These are phyloP conservation scores for Nematodospora anomalae DNA, from an alignment of 1,139 yeast species.

Conservation along the genomic window DNA sequence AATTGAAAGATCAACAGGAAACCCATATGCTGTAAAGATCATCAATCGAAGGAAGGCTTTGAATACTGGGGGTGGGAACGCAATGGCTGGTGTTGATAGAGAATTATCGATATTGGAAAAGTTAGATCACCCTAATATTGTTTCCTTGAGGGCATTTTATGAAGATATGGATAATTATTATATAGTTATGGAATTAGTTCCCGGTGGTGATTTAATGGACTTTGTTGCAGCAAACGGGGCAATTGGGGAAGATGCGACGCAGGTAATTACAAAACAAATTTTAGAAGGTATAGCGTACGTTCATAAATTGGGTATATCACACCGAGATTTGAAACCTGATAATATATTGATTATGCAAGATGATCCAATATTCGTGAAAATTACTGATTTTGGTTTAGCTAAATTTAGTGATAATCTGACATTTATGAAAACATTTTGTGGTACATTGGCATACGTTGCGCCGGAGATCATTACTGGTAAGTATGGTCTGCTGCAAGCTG, in stretches of 20 bases:
- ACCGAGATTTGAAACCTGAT: slow-evolving; percentile 91
- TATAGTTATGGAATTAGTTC: slow-evolving; percentile 90
- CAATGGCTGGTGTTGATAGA: slow-evolving; percentile 68
- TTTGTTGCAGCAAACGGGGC: slow-evolving; percentile 91
- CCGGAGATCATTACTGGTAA: slow-evolving; percentile 89
- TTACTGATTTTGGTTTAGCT: slow-evolving; percentile 91
- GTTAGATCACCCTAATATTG: slow-evolving; percentile 82
- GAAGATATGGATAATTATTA: slow-evolving; percentile 82
- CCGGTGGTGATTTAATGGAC: slow-evolving; percentile 98
- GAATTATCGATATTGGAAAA: slow-evolving; percentile 79
- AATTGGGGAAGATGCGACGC: slow-evolving; percentile 86
- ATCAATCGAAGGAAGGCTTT: slow-evolving; percentile 79
- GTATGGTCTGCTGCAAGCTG: slow-evolving; percentile 37
- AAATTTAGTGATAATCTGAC: slow-evolving; percentile 76
- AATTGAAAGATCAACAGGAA: slow-evolving; percentile 79
- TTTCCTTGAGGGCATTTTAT: slow-evolving; percentile 75
- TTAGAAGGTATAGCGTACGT: slow-evolving; percentile 83
- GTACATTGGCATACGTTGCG: slow-evolving; percentile 87
- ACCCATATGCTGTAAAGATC: slow-evolving; percentile 85
- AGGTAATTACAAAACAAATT: slow-evolving; percentile 81
- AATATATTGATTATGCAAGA: slow-evolving; percentile 88
- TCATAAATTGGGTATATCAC: slow-evolving; percentile 86
- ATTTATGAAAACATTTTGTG: slow-evolving; percentile 85
- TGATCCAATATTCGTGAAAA: slow-evolving; percentile 85
- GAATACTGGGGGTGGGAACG: slow-evolving; percentile 63